Evolutionary conservation across 2,329 filamentous ascomycete genomes (phyloP), one percentile per base, ranked within the genome.

Genomic region (Gyromitra esculenta): DNA sequence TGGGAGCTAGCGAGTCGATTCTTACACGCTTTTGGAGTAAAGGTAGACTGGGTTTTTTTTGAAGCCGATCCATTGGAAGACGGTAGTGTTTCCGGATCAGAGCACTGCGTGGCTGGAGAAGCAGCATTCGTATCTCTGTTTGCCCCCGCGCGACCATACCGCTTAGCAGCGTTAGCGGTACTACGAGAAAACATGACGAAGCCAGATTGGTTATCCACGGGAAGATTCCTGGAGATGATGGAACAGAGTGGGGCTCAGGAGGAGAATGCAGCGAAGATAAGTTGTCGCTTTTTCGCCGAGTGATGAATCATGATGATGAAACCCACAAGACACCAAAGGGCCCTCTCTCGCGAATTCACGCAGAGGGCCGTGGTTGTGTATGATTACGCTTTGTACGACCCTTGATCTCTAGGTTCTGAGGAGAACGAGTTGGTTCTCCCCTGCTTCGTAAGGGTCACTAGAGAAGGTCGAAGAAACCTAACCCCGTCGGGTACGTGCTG

Each of bases 1-100:
- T 56, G 69, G 37, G 60, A 45, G 37, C 31, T 15, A 31, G 35
- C 18, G 13, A 43, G 68, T 59, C 35, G 35, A 2, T 18, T 66
- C n/a, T 54, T 31, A 6, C 52, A 50, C 1, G 41, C n/a, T 13
- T 18, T 15, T 21, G 63, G 45, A 9, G 63, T 54, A 7, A 54
- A 45, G 1, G 63, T 54, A 25, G 25, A 45, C 13, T 66, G 63
- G 18, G 37, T 18, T 2, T 64, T 45, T 13, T 56, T 64, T 8
- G 60, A 63, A 41, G 43, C n/a, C 3, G 43, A 39, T 21, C 56
- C 57, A 18, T 35, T 9, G 31, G 43, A 21, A 35, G 15, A 5
- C 21, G 9, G 1, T 11, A 18, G 21, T 9, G 18, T 18, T 15
- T 54, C 18, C 21, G 11, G 48, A 54, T 43, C 11, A 9, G 18